Evolutionary conservation across 257 asterid species (phyloP), one percentile per base, ranked within the genome.

Genomic region (Handroanthus guayacan): DNA sequence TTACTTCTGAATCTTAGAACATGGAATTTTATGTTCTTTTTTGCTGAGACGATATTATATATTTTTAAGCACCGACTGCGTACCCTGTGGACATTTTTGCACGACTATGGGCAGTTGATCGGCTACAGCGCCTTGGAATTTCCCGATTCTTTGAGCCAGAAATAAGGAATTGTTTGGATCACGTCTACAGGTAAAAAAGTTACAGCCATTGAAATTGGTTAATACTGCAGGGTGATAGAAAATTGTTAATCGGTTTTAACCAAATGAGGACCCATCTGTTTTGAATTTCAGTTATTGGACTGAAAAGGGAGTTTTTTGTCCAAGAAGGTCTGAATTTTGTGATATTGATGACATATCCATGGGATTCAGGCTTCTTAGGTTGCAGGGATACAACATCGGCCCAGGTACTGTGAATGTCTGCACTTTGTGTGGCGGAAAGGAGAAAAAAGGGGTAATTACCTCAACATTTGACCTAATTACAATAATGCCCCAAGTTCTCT

Each of bases 81-180:
- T 81, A 81, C 48, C 89, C 89, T 6, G 82, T 83, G 13, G 89
- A 86, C 43, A 4, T 83, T 25, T 84, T 58, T 44, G 86, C 82
- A 10, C 80, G 79, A 61, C 79, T 81, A 5, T 86, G 85, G 87
- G 87, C 86, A 1, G 87, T 83, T 8, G 89, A 85, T 65, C 72
- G 84, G 13, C 73, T 85, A 11, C 76, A 78, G 66, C 82, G 87
- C 51, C 86, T 86, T 61, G 89, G 89, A 60, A 76, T 86, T 54
- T 81, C 89, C 9, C 79, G 82, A 9, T 77, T 67, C 67, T 86
- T 86, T 66, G 38, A 52, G 57, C 18, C 45, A 41, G 82, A 86
- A 58, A 80, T 83, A 9, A 65, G 75, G 31, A 74, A 81, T 18
- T 81, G 85, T 16, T 41, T 86, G 10, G 72, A 72, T 41, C 80